These are phyloP conservation scores for Globisporangium uncinulatum DNA, from an alignment of 352 stramenopile genomes.

Conservation along the genomic window DNA sequence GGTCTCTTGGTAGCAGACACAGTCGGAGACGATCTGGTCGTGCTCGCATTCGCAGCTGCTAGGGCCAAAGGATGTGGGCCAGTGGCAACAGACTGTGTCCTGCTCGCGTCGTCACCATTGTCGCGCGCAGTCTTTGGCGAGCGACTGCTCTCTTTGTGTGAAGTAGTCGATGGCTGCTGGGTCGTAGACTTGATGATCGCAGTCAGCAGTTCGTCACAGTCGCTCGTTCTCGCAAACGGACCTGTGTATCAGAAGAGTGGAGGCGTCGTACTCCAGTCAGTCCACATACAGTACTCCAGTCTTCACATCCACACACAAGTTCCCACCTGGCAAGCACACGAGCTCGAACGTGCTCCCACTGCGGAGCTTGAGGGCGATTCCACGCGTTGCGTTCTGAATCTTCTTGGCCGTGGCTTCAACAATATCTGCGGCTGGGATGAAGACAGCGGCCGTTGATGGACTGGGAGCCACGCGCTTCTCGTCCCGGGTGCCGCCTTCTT, in stretches of 20 bases:
- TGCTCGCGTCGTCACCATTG: background rate
- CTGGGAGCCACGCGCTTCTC: constrained; percentile 1
- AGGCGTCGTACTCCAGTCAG: background rate
- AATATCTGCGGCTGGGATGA: constrained; percentile 19
- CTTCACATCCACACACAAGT: background rate
- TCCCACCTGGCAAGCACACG: constrained; percentile 51
- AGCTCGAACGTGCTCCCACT: constrained; percentile 39
- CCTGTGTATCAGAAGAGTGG: constrained; percentile 9
- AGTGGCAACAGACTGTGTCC: background rate
- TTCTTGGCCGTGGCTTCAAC: constrained; percentile 17
- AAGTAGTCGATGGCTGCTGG: background rate
- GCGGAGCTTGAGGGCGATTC: constrained; percentile 30
- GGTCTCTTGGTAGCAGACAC: background rate
- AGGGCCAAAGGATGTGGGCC: background rate
- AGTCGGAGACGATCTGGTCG: constrained; percentile 2
- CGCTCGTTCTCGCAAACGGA: constrained; percentile 22
- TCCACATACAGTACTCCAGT: background rate
- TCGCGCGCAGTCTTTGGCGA: background rate
- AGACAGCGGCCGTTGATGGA: constrained; percentile 9
- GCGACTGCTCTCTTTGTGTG: too few species aligned
- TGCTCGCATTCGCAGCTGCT: background rate
- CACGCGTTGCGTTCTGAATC: constrained; percentile 39
- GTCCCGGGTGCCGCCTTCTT: background rate
- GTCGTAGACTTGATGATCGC: constrained; percentile 15
- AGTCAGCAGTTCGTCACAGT: constrained; percentile 44